Evolutionary conservation across 768 basidiomycete genomes (phyloP).

Genomic region (Kondoa subrosea): DNA sequence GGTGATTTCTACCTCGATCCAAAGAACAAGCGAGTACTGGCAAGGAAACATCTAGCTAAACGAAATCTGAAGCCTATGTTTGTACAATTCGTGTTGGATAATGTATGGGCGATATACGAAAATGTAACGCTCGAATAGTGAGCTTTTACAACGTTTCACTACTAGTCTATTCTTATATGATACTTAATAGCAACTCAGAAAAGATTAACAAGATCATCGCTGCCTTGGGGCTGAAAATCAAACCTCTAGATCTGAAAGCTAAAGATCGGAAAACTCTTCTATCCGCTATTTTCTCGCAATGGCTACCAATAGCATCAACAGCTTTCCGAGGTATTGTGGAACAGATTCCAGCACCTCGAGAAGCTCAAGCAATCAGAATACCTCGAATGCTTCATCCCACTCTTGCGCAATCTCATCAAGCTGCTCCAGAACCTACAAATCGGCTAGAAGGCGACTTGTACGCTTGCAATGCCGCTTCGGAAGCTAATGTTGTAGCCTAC

Average conservation of each 20-base stretch:
- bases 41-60: conserved; percentile 67
- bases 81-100: conserved; percentile 91
- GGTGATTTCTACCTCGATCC: conserved; percentile 95
- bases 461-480: conserved; percentile 44
- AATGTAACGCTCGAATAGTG: conserved; percentile 75
- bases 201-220: conserved; percentile 75
- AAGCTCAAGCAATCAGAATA: conserved; percentile 64
- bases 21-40: conserved; percentile 82
- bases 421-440: conserved; percentile 45
- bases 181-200: conserved; percentile 53
- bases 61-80: conserved; percentile 81
- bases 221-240: conserved; percentile 62
- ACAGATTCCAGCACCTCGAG: conserved; percentile 70
- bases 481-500: conserved; percentile 58
- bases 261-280: conserved; percentile 76
- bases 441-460: conserved; percentile 73
- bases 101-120: conserved; percentile 93
- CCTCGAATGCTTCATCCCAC: conserved; percentile 80
- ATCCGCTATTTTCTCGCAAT: conserved; percentile 76
- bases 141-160: conserved; percentile 33
- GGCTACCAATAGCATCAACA: conserved; percentile 84
- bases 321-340: conserved; percentile 85
- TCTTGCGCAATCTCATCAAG: conserved; percentile 33
- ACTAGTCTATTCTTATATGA: neutral
- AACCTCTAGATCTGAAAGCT: conserved; percentile 71